These are phyloP conservation scores for Alternaria conjuncta DNA, from an alignment of 2,329 filamentous ascomycete species.

Conservation along the genomic window DNA sequence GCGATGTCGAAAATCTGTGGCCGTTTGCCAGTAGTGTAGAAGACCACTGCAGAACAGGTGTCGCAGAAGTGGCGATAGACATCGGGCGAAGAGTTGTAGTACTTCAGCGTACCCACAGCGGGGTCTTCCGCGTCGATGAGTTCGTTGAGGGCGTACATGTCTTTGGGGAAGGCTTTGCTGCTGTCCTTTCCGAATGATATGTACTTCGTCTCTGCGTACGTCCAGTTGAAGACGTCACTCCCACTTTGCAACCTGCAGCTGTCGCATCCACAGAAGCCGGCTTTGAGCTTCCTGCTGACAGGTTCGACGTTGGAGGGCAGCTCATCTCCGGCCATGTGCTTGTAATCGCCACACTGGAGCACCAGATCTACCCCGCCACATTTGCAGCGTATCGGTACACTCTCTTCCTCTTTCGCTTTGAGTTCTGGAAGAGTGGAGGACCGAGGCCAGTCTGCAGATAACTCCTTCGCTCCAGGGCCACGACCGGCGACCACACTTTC, in stretches of 20 bases:
- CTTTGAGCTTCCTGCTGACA: constrained; percentile 49
- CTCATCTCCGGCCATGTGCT: constrained; percentile 29
- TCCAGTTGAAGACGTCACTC: constrained; percentile 56
- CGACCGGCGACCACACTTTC: constrained; percentile 15
- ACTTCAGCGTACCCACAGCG: constrained; percentile 52
- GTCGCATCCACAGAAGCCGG: constrained; percentile 55
- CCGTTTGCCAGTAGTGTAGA: constrained; percentile 53
- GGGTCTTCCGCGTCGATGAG: constrained; percentile 47
- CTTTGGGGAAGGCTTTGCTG: constrained; percentile 36
- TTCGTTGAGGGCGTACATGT: constrained; percentile 41
- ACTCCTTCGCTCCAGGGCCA: constrained; percentile 12
- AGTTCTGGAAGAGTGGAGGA: constrained; percentile 6
- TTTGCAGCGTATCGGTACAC: constrained; percentile 53
- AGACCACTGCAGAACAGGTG: constrained; percentile 56
- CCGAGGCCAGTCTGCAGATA: constrained; percentile 44
- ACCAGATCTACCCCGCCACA: constrained; percentile 57
- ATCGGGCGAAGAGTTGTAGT: constrained; percentile 53
- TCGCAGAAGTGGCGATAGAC: constrained; percentile 60
- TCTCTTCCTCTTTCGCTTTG: constrained; percentile 21
- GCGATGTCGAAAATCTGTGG: constrained; percentile 54
- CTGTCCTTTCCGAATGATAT: constrained; percentile 40
- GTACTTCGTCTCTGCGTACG: constrained; percentile 51
- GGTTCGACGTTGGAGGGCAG: constrained; percentile 56
- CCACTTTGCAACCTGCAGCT: constrained; percentile 56
- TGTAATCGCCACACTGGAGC: constrained; percentile 45